phyloP scores from a whole-genome alignment of 2,329 filamentous ascomycete genomes.

The Myriosclerotinia scirpicola region DNA sequence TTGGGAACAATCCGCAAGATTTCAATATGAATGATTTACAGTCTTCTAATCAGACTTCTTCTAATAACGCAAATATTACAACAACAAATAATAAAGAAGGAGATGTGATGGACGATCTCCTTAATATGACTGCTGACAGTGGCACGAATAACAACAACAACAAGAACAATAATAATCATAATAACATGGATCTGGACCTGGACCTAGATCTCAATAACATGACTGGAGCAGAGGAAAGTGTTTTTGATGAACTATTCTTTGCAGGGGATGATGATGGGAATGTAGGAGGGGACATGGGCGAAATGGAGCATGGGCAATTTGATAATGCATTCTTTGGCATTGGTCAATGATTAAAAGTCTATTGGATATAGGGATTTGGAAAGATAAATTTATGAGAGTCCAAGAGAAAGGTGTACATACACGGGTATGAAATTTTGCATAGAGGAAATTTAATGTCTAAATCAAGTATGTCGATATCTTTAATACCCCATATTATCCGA shows the following conservation, averaged over 20 bases:
- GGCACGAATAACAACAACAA: slow-evolving; percentile 3
- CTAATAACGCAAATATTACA: slow-evolving; percentile 25
- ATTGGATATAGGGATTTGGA: neutral
- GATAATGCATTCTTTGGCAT: slow-evolving; percentile 39
- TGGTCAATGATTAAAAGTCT: slow-evolving; percentile 15
- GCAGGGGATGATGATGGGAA: slow-evolving; percentile 29
- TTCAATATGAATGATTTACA: slow-evolving; percentile 44
- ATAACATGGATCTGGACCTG: slow-evolving; percentile 43
- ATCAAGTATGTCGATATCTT: neutral
- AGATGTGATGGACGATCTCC: slow-evolving; percentile 29
- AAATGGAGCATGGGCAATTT: slow-evolving; percentile 37
- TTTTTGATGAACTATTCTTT: slow-evolving; percentile 40
- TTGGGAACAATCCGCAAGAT: slow-evolving; percentile 41
- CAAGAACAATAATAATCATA: slow-evolving; percentile 8
- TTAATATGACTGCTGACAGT: slow-evolving; percentile 25
- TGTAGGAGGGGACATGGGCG: slow-evolving; percentile 27
- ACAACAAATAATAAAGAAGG: slow-evolving; percentile 27
- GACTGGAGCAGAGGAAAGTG: slow-evolving; percentile 40
- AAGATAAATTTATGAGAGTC: neutral
- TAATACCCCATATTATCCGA: neutral
- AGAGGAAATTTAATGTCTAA: neutral
- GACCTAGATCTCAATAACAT: slow-evolving; percentile 56
- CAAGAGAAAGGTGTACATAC: neutral
- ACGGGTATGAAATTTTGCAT: neutral
- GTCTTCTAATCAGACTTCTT: slow-evolving; percentile 27